Evolutionary conservation across 2,329 filamentous ascomycete species (phyloP), one percentile per base, ranked within the genome.

Genomic region (Tolypocladium ovalisporum): DNA sequence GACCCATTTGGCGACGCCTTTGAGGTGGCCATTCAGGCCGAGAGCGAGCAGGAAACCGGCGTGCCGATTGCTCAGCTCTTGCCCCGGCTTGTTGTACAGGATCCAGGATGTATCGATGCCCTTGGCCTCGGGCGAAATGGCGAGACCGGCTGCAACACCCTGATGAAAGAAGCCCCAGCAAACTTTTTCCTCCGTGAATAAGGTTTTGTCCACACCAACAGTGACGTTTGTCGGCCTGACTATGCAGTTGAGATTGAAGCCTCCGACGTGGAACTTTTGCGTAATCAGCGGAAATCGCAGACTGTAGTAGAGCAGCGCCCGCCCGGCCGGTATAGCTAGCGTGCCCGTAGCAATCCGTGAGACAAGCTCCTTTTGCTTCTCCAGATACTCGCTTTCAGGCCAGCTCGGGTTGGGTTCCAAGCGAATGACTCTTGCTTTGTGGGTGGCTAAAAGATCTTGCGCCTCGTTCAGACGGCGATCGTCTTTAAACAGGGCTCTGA

Each of bases 31-130:
- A 65, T 97, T 97, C 29, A 99, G 77, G 4, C 94, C 94, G 5
- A 99, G 79, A 5, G 91, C 94, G 0, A 99, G 79, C 49, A 99
- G 75, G 62, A 99, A 94, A 0, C 94, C 94, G 35, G 94, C 95
- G 70, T 99, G 94, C n/a, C 94, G 84, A 68, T 97, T 97, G 61
- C 88, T 97, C 17, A 97, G 79, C 56, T 99, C 94, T 40, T 85
- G 82, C 0, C 76, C 75, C 0, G 94, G 93, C 69, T 96, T 97
- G 75, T 99, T 99, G 79, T 95, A 99, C 37, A 97, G 81, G 63
- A 99, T 97, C 95, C 95, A 99, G 0, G 93, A 97, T 0, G 92
- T 97, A 68, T 99, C 94, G 61, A 99, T 97, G 4, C 93, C 93
- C 66, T 90, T 90, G 4, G 92, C 93, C 57, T 90, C 82, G 15